phyloP scores from a whole-genome alignment of 2,329 filamentous ascomycete genomes.

The Colletotrichum tropicicola region DNA sequence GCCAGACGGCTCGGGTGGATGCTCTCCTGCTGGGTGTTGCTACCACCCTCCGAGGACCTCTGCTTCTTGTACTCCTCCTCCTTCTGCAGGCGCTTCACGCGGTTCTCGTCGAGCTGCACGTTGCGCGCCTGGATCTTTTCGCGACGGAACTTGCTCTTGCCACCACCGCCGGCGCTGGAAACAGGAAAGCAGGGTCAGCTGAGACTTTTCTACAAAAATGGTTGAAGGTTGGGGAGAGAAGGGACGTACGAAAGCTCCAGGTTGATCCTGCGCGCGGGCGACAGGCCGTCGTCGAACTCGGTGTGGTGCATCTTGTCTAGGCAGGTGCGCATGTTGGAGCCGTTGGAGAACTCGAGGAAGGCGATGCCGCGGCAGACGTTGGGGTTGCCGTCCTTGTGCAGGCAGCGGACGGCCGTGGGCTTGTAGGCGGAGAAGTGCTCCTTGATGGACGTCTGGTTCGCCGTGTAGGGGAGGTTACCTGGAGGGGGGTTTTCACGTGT shows the following conservation, averaged over 20 bases:
- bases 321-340: conserved; percentile 91
- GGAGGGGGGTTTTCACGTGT: conserved; percentile 43
- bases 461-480: conserved; percentile 89
- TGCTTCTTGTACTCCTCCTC: conserved; percentile 49
- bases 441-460: conserved; percentile 74
- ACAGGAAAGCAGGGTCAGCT: no score
- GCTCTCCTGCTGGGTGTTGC: conserved; percentile 39
- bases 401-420: conserved; percentile 76
- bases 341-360: conserved; percentile 89
- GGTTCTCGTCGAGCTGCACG: conserved; percentile 78
- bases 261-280: conserved; percentile 79
- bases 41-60: conserved; percentile 38
- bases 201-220: no score
- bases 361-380: conserved; percentile 78
- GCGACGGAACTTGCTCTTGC: conserved; percentile 76
- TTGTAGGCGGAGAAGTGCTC: conserved; percentile 82
- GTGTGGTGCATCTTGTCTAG: conserved; percentile 91
- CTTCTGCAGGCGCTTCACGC: conserved; percentile 56
- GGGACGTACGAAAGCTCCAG: conserved; percentile 83
- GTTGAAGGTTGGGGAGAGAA: background rate
- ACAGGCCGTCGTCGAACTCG: conserved; percentile 69
- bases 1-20: conserved; percentile 63
- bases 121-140: conserved; percentile 89
- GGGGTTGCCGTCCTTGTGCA: conserved; percentile 71
- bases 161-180: conserved; percentile 81